phyloP scores from a whole-genome alignment of 2,329 filamentous ascomycete species.

The Myriosclerotinia curreyana region DNA sequence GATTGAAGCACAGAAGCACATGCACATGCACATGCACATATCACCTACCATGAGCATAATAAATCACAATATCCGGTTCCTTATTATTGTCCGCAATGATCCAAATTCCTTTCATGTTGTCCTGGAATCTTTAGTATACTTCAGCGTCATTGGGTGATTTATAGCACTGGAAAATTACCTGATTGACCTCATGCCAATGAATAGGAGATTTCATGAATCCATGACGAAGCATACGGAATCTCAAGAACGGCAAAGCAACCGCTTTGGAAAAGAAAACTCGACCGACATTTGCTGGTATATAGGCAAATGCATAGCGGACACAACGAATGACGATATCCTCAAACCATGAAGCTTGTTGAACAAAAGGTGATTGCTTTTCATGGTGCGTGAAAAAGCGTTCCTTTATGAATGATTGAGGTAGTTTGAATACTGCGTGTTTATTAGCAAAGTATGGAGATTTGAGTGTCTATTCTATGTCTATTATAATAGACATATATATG shows the following conservation, averaged over 20 bases:
- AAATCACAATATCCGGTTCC: constrained; percentile 72
- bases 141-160: background rate
- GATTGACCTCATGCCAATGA: constrained; percentile 58
- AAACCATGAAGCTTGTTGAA: constrained; percentile 67
- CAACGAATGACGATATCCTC: constrained; percentile 76
- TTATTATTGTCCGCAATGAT: constrained; percentile 58
- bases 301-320: constrained; percentile 73
- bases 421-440: constrained; percentile 48
- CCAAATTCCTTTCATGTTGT: constrained; percentile 64
- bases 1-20: background rate
- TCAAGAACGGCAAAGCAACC: constrained; percentile 70
- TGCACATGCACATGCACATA: no score
- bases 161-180: constrained; percentile 39
- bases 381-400: constrained; percentile 53
- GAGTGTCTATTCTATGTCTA: no score
- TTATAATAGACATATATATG: no score
- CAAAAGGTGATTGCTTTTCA: constrained; percentile 56
- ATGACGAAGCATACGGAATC: constrained; percentile 72
- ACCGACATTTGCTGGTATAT: constrained; percentile 65
- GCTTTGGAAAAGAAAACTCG: constrained; percentile 74
- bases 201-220: constrained; percentile 62
- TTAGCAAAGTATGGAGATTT: constrained; percentile 17
- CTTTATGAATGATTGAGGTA: constrained; percentile 57
- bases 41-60: constrained; percentile 76
- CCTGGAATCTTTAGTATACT: constrained; percentile 35